Conservation (phyloP, 805 yeast species). For the Blastobotrys mokoenaii region DNA sequence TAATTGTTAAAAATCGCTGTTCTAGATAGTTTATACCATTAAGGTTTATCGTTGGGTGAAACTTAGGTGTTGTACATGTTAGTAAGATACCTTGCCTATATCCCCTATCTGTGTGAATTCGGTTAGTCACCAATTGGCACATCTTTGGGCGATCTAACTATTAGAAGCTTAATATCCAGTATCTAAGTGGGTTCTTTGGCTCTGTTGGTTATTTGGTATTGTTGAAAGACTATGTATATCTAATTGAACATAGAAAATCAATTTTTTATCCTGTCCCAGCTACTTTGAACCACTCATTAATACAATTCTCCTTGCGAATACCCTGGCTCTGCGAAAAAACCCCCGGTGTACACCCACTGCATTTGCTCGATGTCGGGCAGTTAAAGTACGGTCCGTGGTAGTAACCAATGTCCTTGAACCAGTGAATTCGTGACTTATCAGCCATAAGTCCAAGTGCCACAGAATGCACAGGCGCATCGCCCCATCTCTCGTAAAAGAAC, state of each 20-base stretch:
- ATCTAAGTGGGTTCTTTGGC: neutral
- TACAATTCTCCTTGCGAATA: constrained; percentile 62
- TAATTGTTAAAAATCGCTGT: no score
- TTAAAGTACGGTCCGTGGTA: constrained; percentile 70
- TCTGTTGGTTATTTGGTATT: neutral
- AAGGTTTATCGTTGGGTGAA: no score
- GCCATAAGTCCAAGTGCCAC: constrained; percentile 72
- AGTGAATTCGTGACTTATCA: constrained; percentile 63
- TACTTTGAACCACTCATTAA: constrained; percentile 49
- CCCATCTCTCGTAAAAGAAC: constrained; percentile 89
- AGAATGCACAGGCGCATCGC: constrained; percentile 93
- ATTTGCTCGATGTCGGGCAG: constrained; percentile 64
- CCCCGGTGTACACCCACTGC: constrained; percentile 46
- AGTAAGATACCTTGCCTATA: neutral
- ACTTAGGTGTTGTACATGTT: no score
- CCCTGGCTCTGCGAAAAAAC: constrained; percentile 43
- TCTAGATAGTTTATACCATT: no score
- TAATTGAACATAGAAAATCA: no score
- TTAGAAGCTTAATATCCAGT: no score
- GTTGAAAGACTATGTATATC: no score
- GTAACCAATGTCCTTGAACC: constrained; percentile 89
- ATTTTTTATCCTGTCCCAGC: constrained; percentile 10
- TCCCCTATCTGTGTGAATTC: neutral
- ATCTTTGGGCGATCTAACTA: no score
- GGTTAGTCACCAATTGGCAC: neutral